Base-by-base conservation (phyloP, 192 early-diverging fungal species). In the Umbelopsis sp. region DNA sequence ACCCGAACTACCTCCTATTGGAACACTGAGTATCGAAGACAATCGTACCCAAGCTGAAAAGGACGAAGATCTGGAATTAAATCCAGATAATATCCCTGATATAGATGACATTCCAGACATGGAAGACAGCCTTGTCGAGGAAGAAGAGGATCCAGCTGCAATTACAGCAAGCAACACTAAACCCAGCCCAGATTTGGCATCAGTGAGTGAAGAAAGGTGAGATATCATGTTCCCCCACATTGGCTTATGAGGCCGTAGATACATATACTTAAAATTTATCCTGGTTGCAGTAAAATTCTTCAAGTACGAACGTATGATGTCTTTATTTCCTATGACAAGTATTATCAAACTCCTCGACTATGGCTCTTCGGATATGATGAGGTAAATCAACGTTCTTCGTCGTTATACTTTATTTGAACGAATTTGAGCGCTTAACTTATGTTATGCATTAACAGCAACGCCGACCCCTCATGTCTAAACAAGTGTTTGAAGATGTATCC, bases 281-380 rank as follows among this genome's bases (percentile, higher is more conserved):
- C 4, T 41, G 0, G 7, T 69, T 89, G 89, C 73, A 90, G 92
- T 84, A 95, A 95, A 77, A 93, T 95, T 74, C 81, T 95, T 71
- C 90, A 87, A 65, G 93, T 93, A 14, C 88, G 98, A 72, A 99
- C 98, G 16, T 99, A 99, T 74, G 97, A 99, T 82, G 88, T 99
- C 34, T 94, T 94, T 77, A 99, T 99, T 71, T 97, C 96, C n/a
- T 99, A 99, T 81, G 98, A 99, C 89, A 99, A 99, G 80, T 98
- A 98, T 80, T 98, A 98, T 79, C 96, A 97, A 82, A 99, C 98
- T 7, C 98, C 98, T 20, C 91, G 96, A 24, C 91, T 99, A 69
- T 98, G 92, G 91, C 86, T 99, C 66, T 97, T 94, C 87, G 98
- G 98, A 14, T 99, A 97, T 79, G 95, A 95, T 82, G 96, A 97